Percentiles rank a stretch among this genome's conserved stretches.
Evolutionary conservation across 768 basidiomycete species (phyloP).

Genomic region (Lactarius hatsudake): DNA sequence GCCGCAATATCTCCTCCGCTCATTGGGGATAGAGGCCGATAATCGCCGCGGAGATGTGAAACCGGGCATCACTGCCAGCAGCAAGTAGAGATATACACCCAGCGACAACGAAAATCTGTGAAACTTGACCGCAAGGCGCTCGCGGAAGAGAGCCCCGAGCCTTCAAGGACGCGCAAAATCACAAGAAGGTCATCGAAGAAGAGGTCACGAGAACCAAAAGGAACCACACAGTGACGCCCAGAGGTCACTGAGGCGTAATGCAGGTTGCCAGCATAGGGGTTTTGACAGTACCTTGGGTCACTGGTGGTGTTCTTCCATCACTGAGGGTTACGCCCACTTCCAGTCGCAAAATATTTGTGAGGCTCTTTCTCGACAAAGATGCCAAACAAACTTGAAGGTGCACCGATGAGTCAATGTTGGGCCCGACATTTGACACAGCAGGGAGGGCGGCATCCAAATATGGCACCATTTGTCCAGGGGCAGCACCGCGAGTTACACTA

Average conservation of each 20-base stretch:
- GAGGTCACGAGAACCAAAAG: background rate
- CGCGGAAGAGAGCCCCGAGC: background rate
- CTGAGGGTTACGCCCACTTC: background rate
- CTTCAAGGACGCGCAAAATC: no score
- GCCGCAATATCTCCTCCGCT: background rate
- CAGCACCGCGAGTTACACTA: background rate
- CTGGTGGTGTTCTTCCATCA: background rate
- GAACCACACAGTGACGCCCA: background rate
- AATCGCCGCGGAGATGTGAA: background rate
- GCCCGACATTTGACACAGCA: no score
- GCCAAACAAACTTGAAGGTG: background rate
- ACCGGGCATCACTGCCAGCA: background rate
- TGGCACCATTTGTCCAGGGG: background rate
- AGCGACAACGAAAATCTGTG: background rate
- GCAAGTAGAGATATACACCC: background rate
- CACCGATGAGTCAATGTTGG: no score
- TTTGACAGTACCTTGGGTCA: background rate
- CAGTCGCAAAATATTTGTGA: background rate
- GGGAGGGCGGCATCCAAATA: background rate
- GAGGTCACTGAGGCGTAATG: background rate
- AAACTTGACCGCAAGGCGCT: background rate
- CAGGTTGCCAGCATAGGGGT: background rate
- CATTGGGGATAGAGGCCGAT: background rate
- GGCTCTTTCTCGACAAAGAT: background rate
- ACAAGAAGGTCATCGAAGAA: no score